phyloP scores from a whole-genome alignment of 2,329 filamentous ascomycete genomes.

The Capronia coronata region DNA sequence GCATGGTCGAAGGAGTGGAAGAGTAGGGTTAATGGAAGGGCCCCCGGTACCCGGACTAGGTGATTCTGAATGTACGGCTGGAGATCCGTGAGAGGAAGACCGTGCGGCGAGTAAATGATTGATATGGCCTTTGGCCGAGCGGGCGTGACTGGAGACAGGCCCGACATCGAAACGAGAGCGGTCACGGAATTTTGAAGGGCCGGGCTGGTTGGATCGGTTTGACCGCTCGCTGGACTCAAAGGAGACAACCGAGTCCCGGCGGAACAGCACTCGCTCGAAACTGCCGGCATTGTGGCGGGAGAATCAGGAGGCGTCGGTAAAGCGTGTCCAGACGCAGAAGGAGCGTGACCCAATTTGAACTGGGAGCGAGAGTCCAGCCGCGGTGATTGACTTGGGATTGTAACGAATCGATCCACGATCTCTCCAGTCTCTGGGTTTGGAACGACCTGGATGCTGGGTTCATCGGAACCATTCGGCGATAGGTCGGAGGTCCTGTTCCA shows the following conservation, averaged over 20 bases:
- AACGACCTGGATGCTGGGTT: slow-evolving; percentile 5
- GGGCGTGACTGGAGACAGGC: slow-evolving; percentile 18
- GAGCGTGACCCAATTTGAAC: background rate
- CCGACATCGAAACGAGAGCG: slow-evolving; percentile 21
- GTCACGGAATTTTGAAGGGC: slow-evolving; percentile 19
- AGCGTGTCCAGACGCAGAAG: slow-evolving; percentile 4
- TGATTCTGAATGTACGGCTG: slow-evolving; percentile 44
- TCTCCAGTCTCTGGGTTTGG: slow-evolving; percentile 3
- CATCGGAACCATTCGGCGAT: slow-evolving; percentile 4
- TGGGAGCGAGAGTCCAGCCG: background rate
- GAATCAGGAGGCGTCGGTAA: slow-evolving; percentile 25
- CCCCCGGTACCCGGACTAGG: slow-evolving; percentile 38
- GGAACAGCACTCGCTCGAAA: background rate
- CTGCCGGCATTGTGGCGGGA: background rate
- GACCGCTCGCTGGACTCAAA: slow-evolving; percentile 19
- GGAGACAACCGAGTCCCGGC: slow-evolving; percentile 16
- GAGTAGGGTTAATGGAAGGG: slow-evolving; percentile 46
- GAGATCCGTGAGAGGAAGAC: slow-evolving; percentile 42
- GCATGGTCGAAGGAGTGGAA: slow-evolving; percentile 50
- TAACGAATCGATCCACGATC: slow-evolving; percentile 10
- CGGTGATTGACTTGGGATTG: slow-evolving; percentile 8
- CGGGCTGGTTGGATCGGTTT: slow-evolving; percentile 5
- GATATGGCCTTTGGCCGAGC: slow-evolving; percentile 36
- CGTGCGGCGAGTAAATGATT: slow-evolving; percentile 51
- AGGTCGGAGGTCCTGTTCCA: slow-evolving; percentile 22